phyloP scores from a whole-genome alignment of 2,329 filamentous ascomycete species.

The Onygenales sp. region DNA sequence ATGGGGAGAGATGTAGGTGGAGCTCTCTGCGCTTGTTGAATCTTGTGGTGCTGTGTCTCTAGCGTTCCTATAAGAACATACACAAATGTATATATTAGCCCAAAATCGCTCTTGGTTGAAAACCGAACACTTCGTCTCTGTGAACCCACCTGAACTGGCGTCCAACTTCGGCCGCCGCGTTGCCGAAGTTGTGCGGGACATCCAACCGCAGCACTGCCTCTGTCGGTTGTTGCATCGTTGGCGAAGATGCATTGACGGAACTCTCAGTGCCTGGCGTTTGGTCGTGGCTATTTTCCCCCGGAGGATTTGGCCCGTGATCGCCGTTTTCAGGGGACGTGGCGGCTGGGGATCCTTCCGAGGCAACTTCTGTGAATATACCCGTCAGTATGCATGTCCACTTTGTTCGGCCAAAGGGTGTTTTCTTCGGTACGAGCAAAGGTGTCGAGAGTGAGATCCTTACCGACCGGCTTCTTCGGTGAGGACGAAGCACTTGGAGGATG shows the following conservation, averaged over 20 bases:
- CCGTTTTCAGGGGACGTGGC: not conserved
- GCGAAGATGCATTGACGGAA: too few species aligned
- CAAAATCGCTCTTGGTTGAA: not conserved
- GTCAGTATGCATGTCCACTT: too few species aligned
- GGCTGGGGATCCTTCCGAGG: not conserved
- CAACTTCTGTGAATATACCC: too few species aligned
- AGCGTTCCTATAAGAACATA: not conserved
- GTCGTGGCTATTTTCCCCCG: too few species aligned
- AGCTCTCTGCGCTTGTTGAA: too few species aligned
- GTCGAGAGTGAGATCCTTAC: not conserved
- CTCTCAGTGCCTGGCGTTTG: too few species aligned
- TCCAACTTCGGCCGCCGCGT: not conserved
- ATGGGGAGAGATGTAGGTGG: too few species aligned
- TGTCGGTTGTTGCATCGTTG: too few species aligned
- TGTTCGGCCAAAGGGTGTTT: too few species aligned
- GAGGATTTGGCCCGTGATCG: not conserved
- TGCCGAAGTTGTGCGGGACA: not conserved
- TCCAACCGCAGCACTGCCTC: too few species aligned
- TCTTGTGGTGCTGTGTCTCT: not conserved
- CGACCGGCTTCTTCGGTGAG: too few species aligned
- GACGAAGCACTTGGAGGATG: not conserved
- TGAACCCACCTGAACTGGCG: not conserved
- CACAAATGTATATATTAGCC: not conserved
- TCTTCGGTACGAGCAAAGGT: not conserved
- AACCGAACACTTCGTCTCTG: not conserved